These are phyloP conservation scores for Mollisia scopiformis DNA, from an alignment of 2,329 filamentous ascomycete species.

Conservation along the genomic window DNA sequence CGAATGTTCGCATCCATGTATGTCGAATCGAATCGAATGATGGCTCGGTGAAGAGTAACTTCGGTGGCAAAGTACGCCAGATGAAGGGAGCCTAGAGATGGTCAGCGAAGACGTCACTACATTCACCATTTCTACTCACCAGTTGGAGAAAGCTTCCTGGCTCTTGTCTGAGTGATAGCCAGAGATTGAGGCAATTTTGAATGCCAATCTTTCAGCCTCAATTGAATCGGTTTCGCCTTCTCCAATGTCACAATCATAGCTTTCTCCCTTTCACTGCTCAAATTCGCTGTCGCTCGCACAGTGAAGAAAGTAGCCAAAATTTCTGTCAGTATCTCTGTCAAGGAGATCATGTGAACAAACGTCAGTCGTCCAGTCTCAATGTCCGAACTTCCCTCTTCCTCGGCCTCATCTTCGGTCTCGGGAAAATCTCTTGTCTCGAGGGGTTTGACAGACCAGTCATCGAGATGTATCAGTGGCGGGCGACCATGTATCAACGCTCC, in stretches of 20 bases:
- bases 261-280: constrained; percentile 27
- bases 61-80: constrained; percentile 55
- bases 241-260: constrained; percentile 42
- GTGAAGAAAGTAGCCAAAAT: constrained; percentile 53
- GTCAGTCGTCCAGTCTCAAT: constrained; percentile 48
- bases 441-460: constrained; percentile 57
- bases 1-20: constrained; percentile 21
- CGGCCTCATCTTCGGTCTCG: constrained; percentile 33
- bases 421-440: constrained; percentile 49
- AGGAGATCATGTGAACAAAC: constrained; percentile 53
- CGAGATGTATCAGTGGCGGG: constrained; percentile 55
- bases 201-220: constrained; percentile 51
- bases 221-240: constrained; percentile 50
- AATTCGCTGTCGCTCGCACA: constrained; percentile 27
- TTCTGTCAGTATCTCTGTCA: constrained; percentile 54
- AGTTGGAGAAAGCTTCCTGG: constrained; percentile 44
- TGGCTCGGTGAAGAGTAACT: constrained; percentile 53
- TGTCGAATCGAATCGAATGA: constrained; percentile 46
- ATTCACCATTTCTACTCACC: too few species aligned
- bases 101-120: too few species aligned
- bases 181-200: constrained; percentile 46
- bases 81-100: constrained; percentile 45
- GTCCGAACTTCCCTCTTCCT: constrained; percentile 42
- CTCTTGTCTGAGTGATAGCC: constrained; percentile 45
- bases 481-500: constrained; percentile 59